Percentiles rank a stretch among this genome's conserved stretches.
These are phyloP conservation scores for Adansonia grandidieri DNA, from an alignment of 441 rosid genomes.

Conservation along the genomic window DNA sequence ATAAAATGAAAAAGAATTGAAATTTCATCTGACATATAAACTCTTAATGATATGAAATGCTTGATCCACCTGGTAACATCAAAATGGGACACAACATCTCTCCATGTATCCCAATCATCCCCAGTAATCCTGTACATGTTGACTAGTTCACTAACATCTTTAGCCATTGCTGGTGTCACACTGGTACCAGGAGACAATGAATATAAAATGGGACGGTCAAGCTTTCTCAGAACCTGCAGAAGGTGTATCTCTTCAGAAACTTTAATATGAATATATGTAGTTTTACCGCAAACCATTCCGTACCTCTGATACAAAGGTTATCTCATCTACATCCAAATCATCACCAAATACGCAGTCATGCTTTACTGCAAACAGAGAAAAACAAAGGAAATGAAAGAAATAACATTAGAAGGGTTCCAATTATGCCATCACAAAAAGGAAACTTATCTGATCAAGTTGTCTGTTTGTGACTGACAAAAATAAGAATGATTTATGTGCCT, in stretches of 20 bases:
- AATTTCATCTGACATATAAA: neutral
- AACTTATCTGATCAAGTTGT: neutral
- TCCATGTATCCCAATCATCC: constrained; percentile 96
- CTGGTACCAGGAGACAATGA: constrained; percentile 92
- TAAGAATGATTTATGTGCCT: neutral
- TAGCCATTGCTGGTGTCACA: constrained; percentile 82
- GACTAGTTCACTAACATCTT: constrained; percentile 61
- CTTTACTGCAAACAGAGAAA: constrained; percentile 56
- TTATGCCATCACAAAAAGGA: neutral
- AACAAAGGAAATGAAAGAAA: neutral
- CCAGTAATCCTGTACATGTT: constrained; percentile 94
- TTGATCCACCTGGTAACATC: constrained; percentile 63
- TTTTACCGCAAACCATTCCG: neutral
- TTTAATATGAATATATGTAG: constrained; percentile 22
- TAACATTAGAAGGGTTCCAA: constrained; percentile 22
- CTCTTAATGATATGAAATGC: constrained; percentile 16
- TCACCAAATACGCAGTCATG: constrained; percentile 87
- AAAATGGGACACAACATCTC: constrained; percentile 76
- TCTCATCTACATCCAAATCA: constrained; percentile 76
- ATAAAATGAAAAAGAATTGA: neutral
- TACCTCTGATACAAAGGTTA: constrained; percentile 77
- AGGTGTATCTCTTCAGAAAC: constrained; percentile 20
- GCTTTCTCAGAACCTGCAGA: constrained; percentile 68
- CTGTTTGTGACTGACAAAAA: constrained; percentile 10
- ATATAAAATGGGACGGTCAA: constrained; percentile 69